Conservation (phyloP, 1,284 basidiomycete genomes). For the Ganoderma lingzhi region DNA sequence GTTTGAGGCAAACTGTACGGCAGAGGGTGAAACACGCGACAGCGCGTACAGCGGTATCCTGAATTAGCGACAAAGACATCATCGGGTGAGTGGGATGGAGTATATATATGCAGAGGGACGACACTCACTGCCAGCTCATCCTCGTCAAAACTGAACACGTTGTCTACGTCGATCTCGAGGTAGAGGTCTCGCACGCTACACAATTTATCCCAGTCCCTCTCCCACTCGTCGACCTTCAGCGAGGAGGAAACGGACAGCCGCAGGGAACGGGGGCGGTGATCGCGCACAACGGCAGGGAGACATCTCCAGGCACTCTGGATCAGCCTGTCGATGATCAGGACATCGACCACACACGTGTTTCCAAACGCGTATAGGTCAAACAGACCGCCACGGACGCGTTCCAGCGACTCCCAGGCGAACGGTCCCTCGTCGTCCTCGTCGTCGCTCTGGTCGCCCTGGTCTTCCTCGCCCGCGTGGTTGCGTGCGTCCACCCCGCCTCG, state of each 20-base stretch:
- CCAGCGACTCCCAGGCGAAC: not conserved
- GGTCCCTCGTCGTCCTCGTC: not conserved
- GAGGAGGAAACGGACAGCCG: not conserved
- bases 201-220: not conserved
- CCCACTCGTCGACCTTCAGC: not conserved
- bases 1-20: not conserved
- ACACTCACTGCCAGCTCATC: not conserved
- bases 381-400: constrained; percentile 6
- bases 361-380: constrained; percentile 6
- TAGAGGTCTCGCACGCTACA: not conserved
- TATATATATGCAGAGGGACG: not conserved
- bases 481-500: not conserved
- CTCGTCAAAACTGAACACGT: not conserved
- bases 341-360: not conserved
- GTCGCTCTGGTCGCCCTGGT: not conserved
- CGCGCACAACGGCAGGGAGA: not conserved
- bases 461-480: not conserved
- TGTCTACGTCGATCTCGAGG: not conserved
- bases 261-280: not conserved
- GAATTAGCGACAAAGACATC: not conserved
- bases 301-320: not conserved
- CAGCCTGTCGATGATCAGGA: not conserved
- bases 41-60: not conserved
- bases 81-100: not conserved
- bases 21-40: not conserved